Conservation (phyloP, 1,284 basidiomycete species). For the Tilletia setariae region DNA sequence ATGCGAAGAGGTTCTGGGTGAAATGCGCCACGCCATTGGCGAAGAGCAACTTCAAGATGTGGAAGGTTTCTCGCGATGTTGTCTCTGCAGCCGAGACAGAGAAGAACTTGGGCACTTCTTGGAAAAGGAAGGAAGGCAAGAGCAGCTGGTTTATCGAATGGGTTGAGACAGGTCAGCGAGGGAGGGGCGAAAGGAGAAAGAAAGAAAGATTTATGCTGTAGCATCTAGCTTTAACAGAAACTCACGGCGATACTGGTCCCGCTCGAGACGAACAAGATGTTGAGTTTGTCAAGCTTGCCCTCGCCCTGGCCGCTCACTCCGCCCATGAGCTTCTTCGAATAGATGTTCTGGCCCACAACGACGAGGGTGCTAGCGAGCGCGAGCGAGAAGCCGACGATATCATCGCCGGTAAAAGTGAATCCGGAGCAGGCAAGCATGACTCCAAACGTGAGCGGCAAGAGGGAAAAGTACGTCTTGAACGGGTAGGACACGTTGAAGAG, state of each 20-base stretch:
- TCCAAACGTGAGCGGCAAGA: conserved; percentile 88
- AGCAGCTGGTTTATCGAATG: conserved; percentile 26
- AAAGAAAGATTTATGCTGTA: too few relatives aligned
- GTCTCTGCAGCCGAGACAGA: conserved; percentile 11
- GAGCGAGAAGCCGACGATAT: conserved; percentile 37
- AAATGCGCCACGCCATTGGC: conserved; percentile 95
- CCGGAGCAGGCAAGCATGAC: conserved; percentile 97
- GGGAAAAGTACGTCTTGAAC: conserved; percentile 81
- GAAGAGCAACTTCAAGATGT: conserved; percentile 63
- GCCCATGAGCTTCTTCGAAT: conserved; percentile 98
- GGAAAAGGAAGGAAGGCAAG: conserved; percentile 48
- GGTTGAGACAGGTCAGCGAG: conserved; percentile 47
- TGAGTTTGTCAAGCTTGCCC: conserved; percentile 87
- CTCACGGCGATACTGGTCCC: conserved; percentile 78
- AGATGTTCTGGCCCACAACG: conserved; percentile 97
- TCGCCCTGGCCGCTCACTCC: conserved; percentile 31
- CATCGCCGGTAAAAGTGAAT: conserved; percentile 79
- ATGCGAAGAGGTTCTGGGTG: conserved; percentile 93
- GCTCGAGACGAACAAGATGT: conserved; percentile 92
- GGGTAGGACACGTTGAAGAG: conserved; percentile 92
- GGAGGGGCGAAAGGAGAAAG: conserved; percentile 24
- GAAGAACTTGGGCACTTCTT: conserved; percentile 29
- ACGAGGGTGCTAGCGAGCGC: conserved; percentile 67
- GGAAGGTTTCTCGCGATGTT: conserved; percentile 57
- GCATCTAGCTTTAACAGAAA: too few relatives aligned